phyloP scores from a whole-genome alignment of 768 basidiomycete species.

The Pisolithus marmoratus region DNA sequence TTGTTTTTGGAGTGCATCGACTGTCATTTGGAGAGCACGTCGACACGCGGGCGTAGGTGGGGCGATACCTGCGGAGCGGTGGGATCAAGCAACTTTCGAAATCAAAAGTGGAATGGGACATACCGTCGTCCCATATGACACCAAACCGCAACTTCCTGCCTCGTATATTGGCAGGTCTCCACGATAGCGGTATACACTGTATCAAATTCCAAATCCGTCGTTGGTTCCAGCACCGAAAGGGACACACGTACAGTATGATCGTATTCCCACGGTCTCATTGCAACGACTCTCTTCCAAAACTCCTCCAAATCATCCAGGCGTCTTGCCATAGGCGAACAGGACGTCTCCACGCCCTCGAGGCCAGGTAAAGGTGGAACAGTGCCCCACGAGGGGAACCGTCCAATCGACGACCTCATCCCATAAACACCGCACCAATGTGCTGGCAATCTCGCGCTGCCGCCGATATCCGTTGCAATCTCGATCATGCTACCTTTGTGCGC shows the following conservation, averaged over 20 bases:
- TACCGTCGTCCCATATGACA: conserved; percentile 38
- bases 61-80: conserved; percentile 25
- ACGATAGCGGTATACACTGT: conserved; percentile 40
- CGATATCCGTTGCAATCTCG: conserved; percentile 45
- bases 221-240: neutral
- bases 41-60: conserved; percentile 36
- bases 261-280: conserved; percentile 38
- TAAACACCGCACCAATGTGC: conserved; percentile 45
- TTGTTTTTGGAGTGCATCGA: conserved; percentile 28
- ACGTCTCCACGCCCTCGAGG: conserved; percentile 31
- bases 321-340: conserved; percentile 38
- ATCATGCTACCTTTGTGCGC: conserved; percentile 39
- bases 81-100: neutral
- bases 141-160: conserved; percentile 35
- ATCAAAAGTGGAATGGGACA: conserved; percentile 1
- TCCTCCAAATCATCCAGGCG: conserved; percentile 36
- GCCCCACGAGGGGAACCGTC: conserved; percentile 35
- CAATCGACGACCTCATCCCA: conserved; percentile 32
- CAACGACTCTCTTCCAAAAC: conserved; percentile 39
- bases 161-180: conserved; percentile 31
- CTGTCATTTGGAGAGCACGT: conserved; percentile 31
- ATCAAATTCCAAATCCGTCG: neutral
- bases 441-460: conserved; percentile 46
- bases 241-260: conserved; percentile 32
- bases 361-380: conserved; percentile 29